Evolutionary conservation across 2,329 filamentous ascomycete species (phyloP).

Genomic region (Ceratocystis lukuohia): DNA sequence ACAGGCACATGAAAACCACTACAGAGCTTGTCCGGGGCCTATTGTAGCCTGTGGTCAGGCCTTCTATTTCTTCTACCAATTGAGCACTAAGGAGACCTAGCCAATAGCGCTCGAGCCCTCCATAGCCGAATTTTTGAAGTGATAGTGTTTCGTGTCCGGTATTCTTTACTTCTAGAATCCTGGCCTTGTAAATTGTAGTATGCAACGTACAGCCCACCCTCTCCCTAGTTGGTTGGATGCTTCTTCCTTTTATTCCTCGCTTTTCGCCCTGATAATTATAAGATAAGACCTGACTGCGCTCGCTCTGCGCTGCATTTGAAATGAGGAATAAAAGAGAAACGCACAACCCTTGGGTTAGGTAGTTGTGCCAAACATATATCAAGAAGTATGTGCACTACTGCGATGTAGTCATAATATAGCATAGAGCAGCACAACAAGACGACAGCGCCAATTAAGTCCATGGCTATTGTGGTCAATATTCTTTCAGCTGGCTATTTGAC

Average conservation of each 20-base stretch:
- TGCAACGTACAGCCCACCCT: not conserved
- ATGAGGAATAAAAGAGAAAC: no score
- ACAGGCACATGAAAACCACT: no score
- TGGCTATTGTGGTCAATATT: no score
- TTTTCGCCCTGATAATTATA: no score
- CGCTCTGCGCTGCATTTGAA: no score
- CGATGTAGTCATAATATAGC: no score
- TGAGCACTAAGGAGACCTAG: not conserved
- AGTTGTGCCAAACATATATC: no score
- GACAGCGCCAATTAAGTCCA: no score
- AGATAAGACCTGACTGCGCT: no score
- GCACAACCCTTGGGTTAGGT: no score
- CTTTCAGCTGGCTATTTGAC: no score
- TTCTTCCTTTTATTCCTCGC: not conserved
- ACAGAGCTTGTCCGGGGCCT: not conserved
- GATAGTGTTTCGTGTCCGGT: not conserved
- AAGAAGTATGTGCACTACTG: not conserved
- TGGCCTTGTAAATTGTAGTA: not conserved
- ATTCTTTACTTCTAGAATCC: constrained; percentile 4
- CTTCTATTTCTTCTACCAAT: not conserved
- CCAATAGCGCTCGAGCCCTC: not conserved
- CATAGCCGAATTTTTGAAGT: not conserved
- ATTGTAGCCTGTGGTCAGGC: not conserved
- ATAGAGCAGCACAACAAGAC: no score
- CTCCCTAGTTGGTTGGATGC: not conserved